Evolutionary conservation across 495 filamentous ascomycete species (phyloP).

Genomic region (Podospora sp.): DNA sequence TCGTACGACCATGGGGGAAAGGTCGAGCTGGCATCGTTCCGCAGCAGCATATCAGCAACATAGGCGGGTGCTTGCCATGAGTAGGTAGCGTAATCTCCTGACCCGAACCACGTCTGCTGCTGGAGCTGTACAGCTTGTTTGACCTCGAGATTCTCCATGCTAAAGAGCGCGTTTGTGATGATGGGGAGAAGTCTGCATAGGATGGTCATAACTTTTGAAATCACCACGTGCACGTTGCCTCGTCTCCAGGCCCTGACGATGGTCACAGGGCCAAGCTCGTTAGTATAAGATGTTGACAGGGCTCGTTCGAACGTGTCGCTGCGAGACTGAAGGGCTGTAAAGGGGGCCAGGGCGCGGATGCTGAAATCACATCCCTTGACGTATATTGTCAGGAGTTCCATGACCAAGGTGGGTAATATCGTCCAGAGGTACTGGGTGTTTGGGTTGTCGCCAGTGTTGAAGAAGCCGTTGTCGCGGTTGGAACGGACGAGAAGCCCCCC

Average conservation of each 20-base stretch:
- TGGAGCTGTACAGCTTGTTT: not conserved
- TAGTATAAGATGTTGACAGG: conserved; percentile 10
- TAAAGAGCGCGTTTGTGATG: conserved; percentile 14
- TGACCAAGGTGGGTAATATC: conserved; percentile 6
- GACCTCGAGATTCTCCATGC: conserved; percentile 7
- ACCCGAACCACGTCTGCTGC: conserved; percentile 9
- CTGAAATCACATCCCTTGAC: conserved; percentile 11
- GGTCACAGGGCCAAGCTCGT: conserved; percentile 11
- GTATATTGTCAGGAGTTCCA: conserved; percentile 15
- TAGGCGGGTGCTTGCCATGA: conserved; percentile 7
- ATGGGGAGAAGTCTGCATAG: conserved; percentile 5
- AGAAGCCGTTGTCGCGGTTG: conserved; percentile 8
- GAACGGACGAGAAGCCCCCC: conserved; percentile 8
- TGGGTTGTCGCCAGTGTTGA: conserved; percentile 8
- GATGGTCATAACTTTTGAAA: conserved; percentile 6
- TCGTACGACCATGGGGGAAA: conserved; percentile 13
- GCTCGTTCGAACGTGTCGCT: conserved; percentile 12
- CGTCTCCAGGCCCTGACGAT: conserved; percentile 1
- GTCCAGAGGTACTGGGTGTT: conserved; percentile 14
- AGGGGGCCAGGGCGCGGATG: conserved; percentile 13
- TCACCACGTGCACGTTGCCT: not conserved
- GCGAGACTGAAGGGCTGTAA: conserved; percentile 11
- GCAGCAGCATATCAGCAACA: conserved; percentile 7
- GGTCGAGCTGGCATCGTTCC: conserved; percentile 10
- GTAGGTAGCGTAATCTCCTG: conserved; percentile 8